Evolutionary conservation across 495 filamentous ascomycete genomes (phyloP), one percentile per base, ranked within the genome.

Genomic region (Penicillium antarcticum): DNA sequence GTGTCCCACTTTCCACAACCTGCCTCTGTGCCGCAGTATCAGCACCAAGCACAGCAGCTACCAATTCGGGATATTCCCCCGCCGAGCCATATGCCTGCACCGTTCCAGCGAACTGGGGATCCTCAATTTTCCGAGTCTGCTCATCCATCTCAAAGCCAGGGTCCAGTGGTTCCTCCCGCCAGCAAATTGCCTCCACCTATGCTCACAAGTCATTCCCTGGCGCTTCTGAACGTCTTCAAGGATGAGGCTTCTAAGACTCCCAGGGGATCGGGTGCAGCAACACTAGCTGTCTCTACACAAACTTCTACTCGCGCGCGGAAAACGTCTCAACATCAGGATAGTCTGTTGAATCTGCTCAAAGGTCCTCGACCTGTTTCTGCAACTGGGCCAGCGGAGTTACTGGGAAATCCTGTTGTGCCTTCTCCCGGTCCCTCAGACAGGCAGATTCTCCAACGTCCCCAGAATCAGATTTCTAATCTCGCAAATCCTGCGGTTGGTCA

Each of bases 211-310:
- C 86, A 90, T 61, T 80, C 83, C 4, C 69, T 83, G 45, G 76
- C 81, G 23, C 63, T 90, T 5, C 66, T 90, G 38, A 84, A 79
- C 59, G 75, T 83, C 2, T 86, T 89, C 65, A 89, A 85, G 62
- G 66, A 62, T 37, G 66, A 69, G 4, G 57, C 66, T 26, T 49
- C 66, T 16, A 65, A 71, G 32, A 61, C 69, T 3, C 60, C 69
- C 1, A 64, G 68, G 13, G 57, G 62, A 10, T 49, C 64, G 11
- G 53, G 63, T 24, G 64, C 75, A 36, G 62, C 61, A 5, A 55
- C 62, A 40, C 59, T 65, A 6, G 52, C 70, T 16, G 46, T 61
- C 34, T 46, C 66, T 26, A 41, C 53, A 29, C 50, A 65, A 14
- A 55, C 42, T 2, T 45, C 52, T 14, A 35, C 52, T 2, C 46